phyloP scores from a whole-genome alignment of 2,329 filamentous ascomycete species.

The Pseudogymnoascus sp. region DNA sequence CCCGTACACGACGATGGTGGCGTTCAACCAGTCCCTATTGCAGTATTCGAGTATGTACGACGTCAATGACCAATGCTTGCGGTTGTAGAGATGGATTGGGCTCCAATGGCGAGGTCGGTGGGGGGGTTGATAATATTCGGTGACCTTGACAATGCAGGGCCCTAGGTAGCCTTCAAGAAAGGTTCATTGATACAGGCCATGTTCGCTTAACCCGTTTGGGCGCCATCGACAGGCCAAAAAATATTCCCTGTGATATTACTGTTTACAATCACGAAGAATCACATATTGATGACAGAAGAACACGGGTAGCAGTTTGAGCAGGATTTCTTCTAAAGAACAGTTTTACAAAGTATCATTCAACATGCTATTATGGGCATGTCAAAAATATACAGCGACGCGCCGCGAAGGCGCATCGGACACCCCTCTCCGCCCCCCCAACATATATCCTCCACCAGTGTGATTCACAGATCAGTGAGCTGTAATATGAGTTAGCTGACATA shows the following conservation, averaged over 20 bases:
- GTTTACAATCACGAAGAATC: conserved; percentile 9
- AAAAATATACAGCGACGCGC: conserved; percentile 24
- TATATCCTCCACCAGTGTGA: conserved; percentile 24
- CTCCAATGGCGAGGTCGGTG: background rate
- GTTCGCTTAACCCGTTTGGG: background rate
- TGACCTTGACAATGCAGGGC: conserved; percentile 6
- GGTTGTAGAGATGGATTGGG: conserved; percentile 5
- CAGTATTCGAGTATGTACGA: background rate
- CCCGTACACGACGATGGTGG: conserved; percentile 2
- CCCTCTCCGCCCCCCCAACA: conserved; percentile 13
- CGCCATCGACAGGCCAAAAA: background rate
- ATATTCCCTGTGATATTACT: background rate
- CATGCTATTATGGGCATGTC: conserved; percentile 24
- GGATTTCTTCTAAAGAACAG: conserved; percentile 27
- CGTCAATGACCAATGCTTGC: conserved; percentile 3
- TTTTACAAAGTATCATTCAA: conserved; percentile 29
- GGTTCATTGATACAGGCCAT: conserved; percentile 5
- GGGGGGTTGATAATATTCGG: conserved; percentile 9
- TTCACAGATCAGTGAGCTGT: conserved; percentile 26
- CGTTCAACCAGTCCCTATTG: background rate
- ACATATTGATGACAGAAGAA: background rate
- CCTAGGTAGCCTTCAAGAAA: conserved; percentile 5
- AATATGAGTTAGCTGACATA: background rate
- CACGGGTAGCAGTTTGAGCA: conserved; percentile 20
- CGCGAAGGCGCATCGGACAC: background rate